Evolutionary conservation across 192 early-diverging fungal genomes (phyloP).

Genomic region (Kappamyces sp.): DNA sequence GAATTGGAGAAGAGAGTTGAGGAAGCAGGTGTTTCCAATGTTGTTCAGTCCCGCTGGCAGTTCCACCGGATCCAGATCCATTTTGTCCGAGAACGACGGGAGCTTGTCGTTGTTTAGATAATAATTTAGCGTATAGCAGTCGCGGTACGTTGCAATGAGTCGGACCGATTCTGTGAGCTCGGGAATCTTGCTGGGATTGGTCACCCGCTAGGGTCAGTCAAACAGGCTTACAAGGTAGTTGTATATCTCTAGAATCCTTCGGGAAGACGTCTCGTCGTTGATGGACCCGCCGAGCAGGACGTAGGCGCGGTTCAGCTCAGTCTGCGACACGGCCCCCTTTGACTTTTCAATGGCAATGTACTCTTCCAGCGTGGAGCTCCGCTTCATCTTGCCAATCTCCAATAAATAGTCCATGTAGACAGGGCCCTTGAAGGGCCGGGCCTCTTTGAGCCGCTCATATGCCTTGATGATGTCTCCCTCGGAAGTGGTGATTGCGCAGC

Average conservation of each 20-base stretch:
- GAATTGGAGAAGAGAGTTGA: constrained; percentile 35
- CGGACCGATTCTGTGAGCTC: constrained; percentile 18
- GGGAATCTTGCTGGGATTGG: not conserved
- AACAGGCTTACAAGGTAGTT: constrained; percentile 5
- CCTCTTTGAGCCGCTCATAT: no score
- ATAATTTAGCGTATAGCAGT: constrained; percentile 22
- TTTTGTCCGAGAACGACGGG: not conserved
- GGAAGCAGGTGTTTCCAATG: constrained; percentile 41
- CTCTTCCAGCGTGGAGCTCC: constrained; percentile 22
- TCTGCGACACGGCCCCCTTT: constrained; percentile 11
- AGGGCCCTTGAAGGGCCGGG: no score
- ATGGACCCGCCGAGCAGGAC: constrained; percentile 9
- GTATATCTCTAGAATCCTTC: constrained; percentile 17
- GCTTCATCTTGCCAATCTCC: constrained; percentile 15
- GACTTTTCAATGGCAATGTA: constrained; percentile 26
- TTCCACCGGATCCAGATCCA: not conserved
- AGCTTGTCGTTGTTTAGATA: constrained; percentile 24
- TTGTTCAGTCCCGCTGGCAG: constrained; percentile 31
- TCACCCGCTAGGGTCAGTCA: not conserved
- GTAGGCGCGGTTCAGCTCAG: constrained; percentile 15
- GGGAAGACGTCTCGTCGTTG: constrained; percentile 9
- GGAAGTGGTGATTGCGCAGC: no score
- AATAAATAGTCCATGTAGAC: constrained; percentile 11
- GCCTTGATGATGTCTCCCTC: no score
- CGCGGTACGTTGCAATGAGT: constrained; percentile 17